A percentile compares a stretch with the other conserved stretches of the same genome.
These are phyloP conservation scores for Selaginella tamariscina DNA, from an alignment of 75 land plant species.

Conservation along the genomic window DNA sequence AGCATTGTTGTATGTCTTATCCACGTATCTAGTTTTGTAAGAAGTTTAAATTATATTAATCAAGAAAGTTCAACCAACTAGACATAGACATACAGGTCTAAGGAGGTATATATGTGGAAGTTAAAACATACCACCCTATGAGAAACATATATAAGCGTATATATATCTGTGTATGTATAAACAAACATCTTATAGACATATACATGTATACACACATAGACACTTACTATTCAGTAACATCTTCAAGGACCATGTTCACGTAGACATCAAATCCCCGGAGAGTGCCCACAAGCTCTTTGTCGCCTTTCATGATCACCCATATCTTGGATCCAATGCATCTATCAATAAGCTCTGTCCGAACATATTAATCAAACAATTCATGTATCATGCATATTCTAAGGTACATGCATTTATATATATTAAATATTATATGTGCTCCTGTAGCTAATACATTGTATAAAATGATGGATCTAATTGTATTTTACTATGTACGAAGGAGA, in stretches of 20 bases:
- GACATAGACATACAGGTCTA: no score
- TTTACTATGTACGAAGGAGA: not conserved
- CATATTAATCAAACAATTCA: not conserved
- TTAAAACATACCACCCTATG: no score
- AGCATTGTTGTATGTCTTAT: no score
- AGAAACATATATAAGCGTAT: no score
- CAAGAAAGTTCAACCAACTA: no score
- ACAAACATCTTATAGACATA: no score
- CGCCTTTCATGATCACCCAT: constrained; percentile 99
- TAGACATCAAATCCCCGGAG: constrained; percentile 90
- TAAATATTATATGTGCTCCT: not conserved
- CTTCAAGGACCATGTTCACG: constrained; percentile 98
- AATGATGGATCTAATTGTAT: not conserved
- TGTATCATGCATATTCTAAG: not conserved
- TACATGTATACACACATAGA: no score
- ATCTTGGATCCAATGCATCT: constrained; percentile 94
- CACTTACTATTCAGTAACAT: constrained; percentile 89
- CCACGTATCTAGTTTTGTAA: no score
- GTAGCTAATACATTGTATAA: not conserved
- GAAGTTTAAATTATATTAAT: no score
- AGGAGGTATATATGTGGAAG: no score
- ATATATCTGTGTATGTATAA: no score
- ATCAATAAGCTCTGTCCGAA: constrained; percentile 72
- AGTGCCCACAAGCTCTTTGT: constrained; percentile 98
- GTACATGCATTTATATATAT: not conserved